Conservation (phyloP, 345 rosid species). For the Gossypium anomalum region DNA sequence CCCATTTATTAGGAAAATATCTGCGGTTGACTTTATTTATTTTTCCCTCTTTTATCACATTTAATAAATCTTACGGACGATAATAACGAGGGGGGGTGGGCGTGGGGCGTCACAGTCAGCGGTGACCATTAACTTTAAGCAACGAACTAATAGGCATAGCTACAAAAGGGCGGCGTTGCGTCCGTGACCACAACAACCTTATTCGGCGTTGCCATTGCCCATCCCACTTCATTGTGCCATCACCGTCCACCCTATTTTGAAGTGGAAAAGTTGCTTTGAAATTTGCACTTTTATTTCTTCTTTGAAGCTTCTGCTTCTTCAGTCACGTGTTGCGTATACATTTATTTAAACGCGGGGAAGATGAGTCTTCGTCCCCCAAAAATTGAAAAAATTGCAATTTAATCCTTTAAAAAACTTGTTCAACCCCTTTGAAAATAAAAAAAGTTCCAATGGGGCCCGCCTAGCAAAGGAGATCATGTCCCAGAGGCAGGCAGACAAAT, state of each 20-base stretch:
- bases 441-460: too few species aligned
- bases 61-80: background rate
- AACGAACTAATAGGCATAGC: background rate
- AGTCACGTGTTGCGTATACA: background rate
- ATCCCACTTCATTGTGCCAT: background rate
- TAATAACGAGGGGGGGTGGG: background rate
- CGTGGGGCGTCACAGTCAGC: background rate
- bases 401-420: too few species aligned
- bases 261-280: background rate
- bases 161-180: background rate
- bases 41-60: background rate
- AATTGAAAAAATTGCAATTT: too few species aligned
- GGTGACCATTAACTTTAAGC: background rate
- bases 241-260: background rate
- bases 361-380: too few species aligned
- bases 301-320: background rate
- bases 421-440: too few species aligned
- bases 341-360: too few species aligned
- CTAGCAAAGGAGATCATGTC: too few species aligned
- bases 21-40: background rate
- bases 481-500: background rate
- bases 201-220: background rate
- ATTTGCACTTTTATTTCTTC: background rate
- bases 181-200: background rate
- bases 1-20: background rate